Evolutionary conservation across 352 stramenopile genomes (phyloP).

Genomic region (Globisporangium canariense): DNA sequence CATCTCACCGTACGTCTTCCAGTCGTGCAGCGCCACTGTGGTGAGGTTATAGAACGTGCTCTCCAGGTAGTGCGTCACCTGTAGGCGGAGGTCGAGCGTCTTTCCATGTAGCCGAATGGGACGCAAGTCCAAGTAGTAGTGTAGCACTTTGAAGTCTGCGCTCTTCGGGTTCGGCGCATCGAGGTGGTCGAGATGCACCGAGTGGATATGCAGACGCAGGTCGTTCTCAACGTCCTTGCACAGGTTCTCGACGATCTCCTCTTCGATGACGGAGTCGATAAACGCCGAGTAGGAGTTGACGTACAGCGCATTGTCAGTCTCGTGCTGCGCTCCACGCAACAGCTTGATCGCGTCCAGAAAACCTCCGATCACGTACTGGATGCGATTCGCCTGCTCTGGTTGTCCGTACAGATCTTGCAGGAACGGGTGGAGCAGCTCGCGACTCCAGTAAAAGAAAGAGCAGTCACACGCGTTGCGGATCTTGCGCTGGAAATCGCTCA

Average conservation of each 20-base stretch:
- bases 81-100: slow-evolving; percentile 77
- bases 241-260: slow-evolving; percentile 86
- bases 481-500: slow-evolving; percentile 88
- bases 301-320: slow-evolving; percentile 65
- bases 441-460: slow-evolving; percentile 93
- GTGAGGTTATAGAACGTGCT: slow-evolving; percentile 95
- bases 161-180: slow-evolving; percentile 84
- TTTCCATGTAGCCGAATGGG: slow-evolving; percentile 89
- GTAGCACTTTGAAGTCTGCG: slow-evolving; percentile 77
- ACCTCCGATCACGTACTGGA: slow-evolving; percentile 79
- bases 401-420: slow-evolving; percentile 78
- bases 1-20: slow-evolving; percentile 94
- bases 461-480: slow-evolving; percentile 87
- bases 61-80: slow-evolving; percentile 92
- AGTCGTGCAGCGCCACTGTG: slow-evolving; percentile 93
- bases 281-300: slow-evolving; percentile 75
- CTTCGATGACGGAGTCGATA: slow-evolving; percentile 79
- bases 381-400: slow-evolving; percentile 77
- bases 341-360: slow-evolving; percentile 79
- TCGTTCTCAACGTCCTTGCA: slow-evolving; percentile 94
- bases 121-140: slow-evolving; percentile 83
- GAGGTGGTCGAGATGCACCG: slow-evolving; percentile 83
- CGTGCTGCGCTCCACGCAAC: slow-evolving; percentile 71
- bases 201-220: slow-evolving; percentile 88
- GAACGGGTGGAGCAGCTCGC: slow-evolving; percentile 86